Evolutionary conservation across 129 eudicot species (phyloP), one percentile per base, ranked within the genome.

Genomic region (Tagetes erecta): DNA sequence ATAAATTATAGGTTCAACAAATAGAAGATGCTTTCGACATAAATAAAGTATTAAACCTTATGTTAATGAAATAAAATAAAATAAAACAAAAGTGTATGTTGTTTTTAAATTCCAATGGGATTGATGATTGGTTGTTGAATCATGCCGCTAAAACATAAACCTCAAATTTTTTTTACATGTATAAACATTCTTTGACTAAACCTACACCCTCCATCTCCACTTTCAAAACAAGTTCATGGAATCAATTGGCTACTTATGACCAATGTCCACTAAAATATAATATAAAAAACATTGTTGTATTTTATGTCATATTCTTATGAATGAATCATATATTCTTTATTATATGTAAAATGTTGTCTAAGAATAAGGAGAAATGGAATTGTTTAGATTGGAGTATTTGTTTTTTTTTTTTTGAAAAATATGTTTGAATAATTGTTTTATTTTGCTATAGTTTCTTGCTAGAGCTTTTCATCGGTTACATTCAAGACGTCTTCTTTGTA

Each of bases 141-240:
- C 67, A 56, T 70, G 30, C 64, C 8, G 10, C 30, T 10, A 10
- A 55, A 72, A 56, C 76, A 56, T 31, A 8, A 60, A 34, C 70
- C 70, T 73, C 77, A 42, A 31, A 45, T 12, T 73, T 44, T 1
- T 20, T 20, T 20, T 20, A 20, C 27, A 20, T 20, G 13, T 5
- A 37, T 7, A 31, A 60, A 60, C 42, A 2, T 14, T 30, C 3
- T 13, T 73, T 73, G 77, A 73, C 69, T 36, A 8, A 60, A 13
- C 45, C 59, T 60, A 6, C 69, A 73, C 69, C 69, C 37, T 73
- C 11, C 77, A 60, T 60, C 37, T 60, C 70, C 77, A 59, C 60
- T 59, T 45, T 8, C 38, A 46, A 8, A n/a, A 3, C 59, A 36
- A 73, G 33, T 73, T 60, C 8, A 45, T 44, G 59, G 77, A 45